Percentiles rank a stretch among this genome's conserved stretches.
phyloP scores from a whole-genome alignment of 768 basidiomycete species.

The Serpula lacrymans region DNA sequence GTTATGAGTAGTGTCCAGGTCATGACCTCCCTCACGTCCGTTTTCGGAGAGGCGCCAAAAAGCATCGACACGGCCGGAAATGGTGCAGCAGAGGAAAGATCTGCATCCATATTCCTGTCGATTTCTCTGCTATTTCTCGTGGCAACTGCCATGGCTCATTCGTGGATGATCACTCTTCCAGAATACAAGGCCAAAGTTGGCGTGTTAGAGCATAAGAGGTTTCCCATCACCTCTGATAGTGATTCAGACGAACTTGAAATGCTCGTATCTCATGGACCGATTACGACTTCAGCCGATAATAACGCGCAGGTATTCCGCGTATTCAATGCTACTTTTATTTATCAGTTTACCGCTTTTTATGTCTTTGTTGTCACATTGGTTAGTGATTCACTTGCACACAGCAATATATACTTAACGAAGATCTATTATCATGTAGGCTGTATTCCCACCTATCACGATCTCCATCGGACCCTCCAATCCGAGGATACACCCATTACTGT shows the following conservation, averaged over 20 bases:
- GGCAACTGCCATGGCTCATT: constrained; percentile 44
- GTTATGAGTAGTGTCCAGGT: constrained; percentile 71
- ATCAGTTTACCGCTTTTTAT: constrained; percentile 67
- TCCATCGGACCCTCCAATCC: constrained; percentile 64
- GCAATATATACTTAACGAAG: not conserved
- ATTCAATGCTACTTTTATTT: constrained; percentile 56
- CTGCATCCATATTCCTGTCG: constrained; percentile 64
- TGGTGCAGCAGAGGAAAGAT: constrained; percentile 53
- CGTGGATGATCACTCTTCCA: constrained; percentile 51
- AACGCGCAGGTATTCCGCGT: constrained; percentile 46
- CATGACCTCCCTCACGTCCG: constrained; percentile 51
- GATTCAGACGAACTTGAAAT: constrained; percentile 29
- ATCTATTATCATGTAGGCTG: constrained; percentile 45
- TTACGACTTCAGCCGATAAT: constrained; percentile 26
- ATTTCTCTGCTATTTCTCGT: constrained; percentile 62
- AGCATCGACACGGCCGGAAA: constrained; percentile 18
- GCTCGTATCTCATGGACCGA: constrained; percentile 29
- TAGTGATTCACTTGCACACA: constrained; percentile 25
- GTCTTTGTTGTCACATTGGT: constrained; percentile 80
- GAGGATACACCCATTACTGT: constrained; percentile 69
- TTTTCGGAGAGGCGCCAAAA: constrained; percentile 38
- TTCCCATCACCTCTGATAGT: constrained; percentile 13
- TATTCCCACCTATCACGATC: constrained; percentile 79
- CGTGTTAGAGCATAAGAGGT: constrained; percentile 37
- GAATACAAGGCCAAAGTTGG: constrained; percentile 51